A percentile compares a stretch with the other conserved stretches of the same genome.
These are phyloP conservation scores for Russula brevipes DNA, from an alignment of 768 basidiomycete species.

Conservation along the genomic window DNA sequence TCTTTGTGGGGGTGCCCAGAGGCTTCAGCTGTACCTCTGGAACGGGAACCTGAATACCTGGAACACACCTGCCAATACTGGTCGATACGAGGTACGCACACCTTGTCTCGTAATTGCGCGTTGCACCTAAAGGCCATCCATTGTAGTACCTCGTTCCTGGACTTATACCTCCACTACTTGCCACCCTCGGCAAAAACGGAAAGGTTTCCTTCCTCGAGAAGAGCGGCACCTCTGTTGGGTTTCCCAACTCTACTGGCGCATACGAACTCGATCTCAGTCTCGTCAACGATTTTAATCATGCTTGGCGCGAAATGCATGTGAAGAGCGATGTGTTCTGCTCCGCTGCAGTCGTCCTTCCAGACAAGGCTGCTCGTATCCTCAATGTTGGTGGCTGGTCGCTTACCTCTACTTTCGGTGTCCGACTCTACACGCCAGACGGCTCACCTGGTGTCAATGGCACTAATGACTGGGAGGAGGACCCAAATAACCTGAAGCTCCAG, in stretches of 20 bases:
- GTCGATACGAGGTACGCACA: conserved; percentile 58
- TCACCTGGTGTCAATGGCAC: conserved; percentile 61
- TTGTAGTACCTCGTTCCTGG: conserved; percentile 46
- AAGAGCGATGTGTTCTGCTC: conserved; percentile 78
- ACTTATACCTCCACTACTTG: conserved; percentile 64
- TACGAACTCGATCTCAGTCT: conserved; percentile 71
- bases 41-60: conserved; percentile 46
- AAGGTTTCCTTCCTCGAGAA: conserved; percentile 81
- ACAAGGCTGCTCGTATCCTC: conserved; percentile 60
- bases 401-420: conserved; percentile 66
- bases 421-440: conserved; percentile 70
- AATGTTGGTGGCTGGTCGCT: conserved; percentile 69
- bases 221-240: conserved; percentile 51
- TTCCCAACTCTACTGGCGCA: conserved; percentile 64
- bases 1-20: conserved; percentile 56
- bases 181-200: conserved; percentile 74
- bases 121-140: not conserved
- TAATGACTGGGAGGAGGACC: conserved; percentile 77
- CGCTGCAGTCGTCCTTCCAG: conserved; percentile 65
- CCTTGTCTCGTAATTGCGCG: not conserved
- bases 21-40: conserved; percentile 40
- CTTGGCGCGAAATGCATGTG: conserved; percentile 76
- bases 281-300: conserved; percentile 36
- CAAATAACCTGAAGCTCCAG: conserved; percentile 52
- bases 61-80: conserved; percentile 59